A percentile compares a stretch with the other conserved stretches of the same genome.
phyloP scores from a whole-genome alignment of 129 eudicot species.

The Smallanthus sonchifolius region DNA sequence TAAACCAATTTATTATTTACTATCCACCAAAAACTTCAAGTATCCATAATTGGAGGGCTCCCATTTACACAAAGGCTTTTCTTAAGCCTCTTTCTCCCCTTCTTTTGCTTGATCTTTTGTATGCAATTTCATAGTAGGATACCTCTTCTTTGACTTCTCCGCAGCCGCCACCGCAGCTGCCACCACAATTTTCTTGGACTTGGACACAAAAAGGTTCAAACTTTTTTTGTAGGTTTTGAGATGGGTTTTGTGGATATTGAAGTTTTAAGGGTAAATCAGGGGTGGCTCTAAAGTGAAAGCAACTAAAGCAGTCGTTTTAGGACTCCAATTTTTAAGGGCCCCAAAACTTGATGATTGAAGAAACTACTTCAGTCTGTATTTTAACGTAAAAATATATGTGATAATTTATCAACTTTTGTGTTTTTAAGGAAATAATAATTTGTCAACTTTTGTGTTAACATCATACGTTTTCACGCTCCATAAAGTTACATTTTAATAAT shows the following conservation, averaged over 20 bases:
- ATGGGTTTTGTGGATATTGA: conserved; percentile 35
- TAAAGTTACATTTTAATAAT: no score
- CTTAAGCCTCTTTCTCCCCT: conserved; percentile 81
- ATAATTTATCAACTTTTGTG: no score
- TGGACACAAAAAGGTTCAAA: conserved; percentile 7
- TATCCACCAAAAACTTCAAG: conserved; percentile 90
- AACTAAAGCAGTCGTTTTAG: no score
- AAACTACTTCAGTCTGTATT: no score
- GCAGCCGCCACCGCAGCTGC: conserved; percentile 36
- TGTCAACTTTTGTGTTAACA: no score
- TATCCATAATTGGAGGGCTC: conserved; percentile 79
- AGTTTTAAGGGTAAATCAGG: conserved; percentile 8
- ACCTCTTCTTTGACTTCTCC: conserved; percentile 60
- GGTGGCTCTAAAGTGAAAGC: no score
- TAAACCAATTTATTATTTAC: conserved; percentile 80
- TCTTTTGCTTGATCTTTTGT: conserved; percentile 89
- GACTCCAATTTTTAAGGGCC: no score
- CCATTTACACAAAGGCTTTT: conserved; percentile 79
- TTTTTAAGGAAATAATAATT: no score
- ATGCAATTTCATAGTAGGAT: conserved; percentile 90
- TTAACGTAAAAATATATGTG: no score
- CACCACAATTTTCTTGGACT: conserved; percentile 33
- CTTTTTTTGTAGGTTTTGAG: conserved; percentile 18
- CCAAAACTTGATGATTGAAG: no score
- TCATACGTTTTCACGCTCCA: no score